A percentile compares a stretch with the other conserved stretches of the same genome.
These are phyloP conservation scores for Scleroderma bovista DNA, from an alignment of 768 basidiomycete species.

Conservation along the genomic window DNA sequence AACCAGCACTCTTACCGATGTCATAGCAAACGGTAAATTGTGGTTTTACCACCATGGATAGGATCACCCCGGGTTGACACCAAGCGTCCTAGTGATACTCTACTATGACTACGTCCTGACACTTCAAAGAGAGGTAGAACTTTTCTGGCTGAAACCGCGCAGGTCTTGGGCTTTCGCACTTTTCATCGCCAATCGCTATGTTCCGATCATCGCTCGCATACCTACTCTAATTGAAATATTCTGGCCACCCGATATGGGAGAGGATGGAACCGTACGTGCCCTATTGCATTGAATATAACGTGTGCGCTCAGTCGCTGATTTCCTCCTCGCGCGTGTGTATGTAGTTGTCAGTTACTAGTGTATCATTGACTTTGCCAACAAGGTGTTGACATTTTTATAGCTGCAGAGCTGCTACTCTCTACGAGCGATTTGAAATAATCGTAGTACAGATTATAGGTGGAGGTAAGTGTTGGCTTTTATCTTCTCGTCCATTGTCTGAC, in stretches of 20 bases:
- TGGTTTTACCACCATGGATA: background rate
- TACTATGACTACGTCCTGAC: conserved; percentile 46
- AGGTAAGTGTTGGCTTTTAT: background rate
- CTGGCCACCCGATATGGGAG: conserved; percentile 10
- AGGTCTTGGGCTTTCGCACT: conserved; percentile 31
- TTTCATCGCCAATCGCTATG: conserved; percentile 40
- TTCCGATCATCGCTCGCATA: conserved; percentile 33
- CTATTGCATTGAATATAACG: background rate
- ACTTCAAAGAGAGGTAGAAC: conserved; percentile 34
- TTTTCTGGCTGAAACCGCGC: conserved; percentile 35
- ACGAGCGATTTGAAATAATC: conserved; percentile 2
- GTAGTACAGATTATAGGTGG: conserved; percentile 6
- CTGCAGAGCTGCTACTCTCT: background rate
- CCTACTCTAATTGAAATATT: conserved; percentile 33
- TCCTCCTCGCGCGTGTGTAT: background rate
- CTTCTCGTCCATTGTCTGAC: background rate
- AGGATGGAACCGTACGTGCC: conserved; percentile 2
- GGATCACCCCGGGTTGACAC: background rate
- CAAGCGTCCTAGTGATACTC: conserved; percentile 21
- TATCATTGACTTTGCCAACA: background rate
- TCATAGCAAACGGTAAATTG: background rate
- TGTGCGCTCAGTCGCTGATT: background rate
- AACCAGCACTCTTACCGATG: background rate
- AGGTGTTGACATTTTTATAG: conserved; percentile 1
- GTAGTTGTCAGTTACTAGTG: conserved; percentile 9